Evolutionary conservation across 2,329 filamentous ascomycete genomes (phyloP).

Genomic region (Penicillium glabrum): DNA sequence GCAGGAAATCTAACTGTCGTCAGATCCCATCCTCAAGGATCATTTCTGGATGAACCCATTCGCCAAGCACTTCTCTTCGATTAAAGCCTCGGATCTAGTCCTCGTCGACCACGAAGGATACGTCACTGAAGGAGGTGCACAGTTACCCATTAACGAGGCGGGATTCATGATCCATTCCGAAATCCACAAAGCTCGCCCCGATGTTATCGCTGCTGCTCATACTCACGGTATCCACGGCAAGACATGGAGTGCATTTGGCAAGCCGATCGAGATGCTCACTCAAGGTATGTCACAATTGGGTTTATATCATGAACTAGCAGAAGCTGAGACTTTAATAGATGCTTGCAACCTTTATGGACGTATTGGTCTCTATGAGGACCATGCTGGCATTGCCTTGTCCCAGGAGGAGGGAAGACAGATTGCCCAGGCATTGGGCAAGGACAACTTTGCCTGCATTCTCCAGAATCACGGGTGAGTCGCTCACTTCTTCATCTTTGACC

Average conservation of each 20-base stretch:
- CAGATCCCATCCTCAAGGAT: slow-evolving; percentile 38
- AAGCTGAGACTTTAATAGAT: slow-evolving; percentile 22
- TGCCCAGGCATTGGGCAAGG: slow-evolving; percentile 37
- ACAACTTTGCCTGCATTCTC: slow-evolving; percentile 43
- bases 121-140: slow-evolving; percentile 42
- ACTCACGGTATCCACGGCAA: slow-evolving; percentile 60
- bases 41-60: slow-evolving; percentile 45
- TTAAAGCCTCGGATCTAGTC: slow-evolving; percentile 44
- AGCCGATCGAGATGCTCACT: slow-evolving; percentile 58
- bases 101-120: slow-evolving; percentile 42
- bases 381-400: slow-evolving; percentile 43
- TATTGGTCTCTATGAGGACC: slow-evolving; percentile 39
- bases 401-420: slow-evolving; percentile 42
- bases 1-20: background rate
- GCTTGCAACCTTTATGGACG: slow-evolving; percentile 41
- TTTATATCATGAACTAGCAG: background rate
- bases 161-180: slow-evolving; percentile 63
- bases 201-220: slow-evolving; percentile 60
- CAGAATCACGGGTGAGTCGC: slow-evolving; percentile 41
- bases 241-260: slow-evolving; percentile 63
- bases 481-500: slow-evolving; percentile 14
- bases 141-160: slow-evolving; percentile 42
- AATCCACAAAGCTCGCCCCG: slow-evolving; percentile 59
- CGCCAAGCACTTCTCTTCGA: slow-evolving; percentile 42
- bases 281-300: slow-evolving; percentile 48